Evolutionary conservation across 257 asterid species (phyloP).

Genomic region (Euphrasia confusa): DNA sequence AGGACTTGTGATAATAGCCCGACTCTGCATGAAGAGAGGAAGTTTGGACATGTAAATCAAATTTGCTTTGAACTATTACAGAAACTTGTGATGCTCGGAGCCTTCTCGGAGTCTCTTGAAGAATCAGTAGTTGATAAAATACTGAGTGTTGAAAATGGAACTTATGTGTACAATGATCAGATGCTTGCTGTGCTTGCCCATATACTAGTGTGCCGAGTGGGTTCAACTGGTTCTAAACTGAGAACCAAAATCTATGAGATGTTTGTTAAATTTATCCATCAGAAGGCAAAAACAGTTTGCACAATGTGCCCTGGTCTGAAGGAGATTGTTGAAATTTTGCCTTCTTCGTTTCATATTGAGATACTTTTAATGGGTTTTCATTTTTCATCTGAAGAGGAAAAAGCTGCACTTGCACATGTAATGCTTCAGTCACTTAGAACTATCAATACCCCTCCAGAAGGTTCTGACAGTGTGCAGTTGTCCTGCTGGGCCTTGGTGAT

Average conservation of each 20-base stretch:
- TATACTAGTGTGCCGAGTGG: slow-evolving; percentile 59
- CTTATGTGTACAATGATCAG: slow-evolving; percentile 62
- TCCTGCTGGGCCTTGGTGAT: slow-evolving; percentile 86
- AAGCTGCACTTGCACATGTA: slow-evolving; percentile 45
- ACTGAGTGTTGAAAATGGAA: slow-evolving; percentile 58
- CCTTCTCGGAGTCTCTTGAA: slow-evolving; percentile 59
- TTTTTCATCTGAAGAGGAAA: slow-evolving; percentile 73
- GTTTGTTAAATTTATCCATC: slow-evolving; percentile 44
- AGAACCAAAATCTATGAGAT: slow-evolving; percentile 58
- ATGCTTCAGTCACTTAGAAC: slow-evolving; percentile 51
- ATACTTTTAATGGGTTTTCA: slow-evolving; percentile 74
- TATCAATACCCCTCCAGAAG: slow-evolving; percentile 43
- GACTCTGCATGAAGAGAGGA: slow-evolving; percentile 51
- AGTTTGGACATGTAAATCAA: slow-evolving; percentile 48
- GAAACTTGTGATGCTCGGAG: slow-evolving; percentile 50
- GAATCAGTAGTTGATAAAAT: slow-evolving; percentile 66
- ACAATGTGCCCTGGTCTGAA: slow-evolving; percentile 48
- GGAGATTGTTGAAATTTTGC: slow-evolving; percentile 65
- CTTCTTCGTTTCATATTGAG: slow-evolving; percentile 83
- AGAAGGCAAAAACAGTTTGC: slow-evolving; percentile 54
- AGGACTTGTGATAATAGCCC: slow-evolving; percentile 38
- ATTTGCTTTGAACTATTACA: slow-evolving; percentile 76
- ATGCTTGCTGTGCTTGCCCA: slow-evolving; percentile 86
- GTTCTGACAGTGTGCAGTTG: slow-evolving; percentile 46
- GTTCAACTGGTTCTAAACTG: slow-evolving; percentile 59